Conservation (phyloP, 2,329 filamentous ascomycete genomes). For the Sordariomycetes sp. region DNA sequence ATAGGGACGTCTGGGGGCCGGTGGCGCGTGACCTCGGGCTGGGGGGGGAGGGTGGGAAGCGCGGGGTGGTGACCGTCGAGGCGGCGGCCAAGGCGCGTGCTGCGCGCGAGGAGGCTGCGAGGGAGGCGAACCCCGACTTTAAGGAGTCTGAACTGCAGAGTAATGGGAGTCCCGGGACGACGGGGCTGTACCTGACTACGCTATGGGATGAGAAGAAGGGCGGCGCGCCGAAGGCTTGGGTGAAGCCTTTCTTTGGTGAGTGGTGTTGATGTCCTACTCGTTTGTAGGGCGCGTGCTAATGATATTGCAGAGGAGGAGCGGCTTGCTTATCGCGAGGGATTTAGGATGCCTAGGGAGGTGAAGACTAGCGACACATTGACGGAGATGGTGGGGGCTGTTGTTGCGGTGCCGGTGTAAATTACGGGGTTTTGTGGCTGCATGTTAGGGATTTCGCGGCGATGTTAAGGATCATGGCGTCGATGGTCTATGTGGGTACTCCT, state of each 20-base stretch:
- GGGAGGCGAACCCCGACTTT: not conserved
- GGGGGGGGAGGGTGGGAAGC: constrained; percentile 5
- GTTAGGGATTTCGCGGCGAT: no score
- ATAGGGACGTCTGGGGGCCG: constrained; percentile 13
- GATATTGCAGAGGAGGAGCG: not conserved
- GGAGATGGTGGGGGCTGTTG: not conserved
- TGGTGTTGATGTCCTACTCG: not conserved
- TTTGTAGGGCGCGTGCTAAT: not conserved
- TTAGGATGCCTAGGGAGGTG: not conserved
- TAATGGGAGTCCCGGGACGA: not conserved
- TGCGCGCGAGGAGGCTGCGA: not conserved
- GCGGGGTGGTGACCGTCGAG: constrained; percentile 13
- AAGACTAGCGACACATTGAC: not conserved
- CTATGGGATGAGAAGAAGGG: not conserved
- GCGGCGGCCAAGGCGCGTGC: constrained; percentile 13
- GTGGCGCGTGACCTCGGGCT: constrained; percentile 5
- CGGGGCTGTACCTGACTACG: not conserved
- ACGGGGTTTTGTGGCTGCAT: not conserved
- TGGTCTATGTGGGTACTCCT: no score
- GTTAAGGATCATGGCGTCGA: no score
- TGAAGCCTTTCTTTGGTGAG: constrained; percentile 1
- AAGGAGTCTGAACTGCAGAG: not conserved
- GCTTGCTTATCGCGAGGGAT: not conserved
- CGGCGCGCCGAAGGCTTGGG: not conserved
- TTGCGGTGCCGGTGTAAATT: not conserved